Evolutionary conservation across 2,329 filamentous ascomycete genomes (phyloP).

Genomic region (Aspergillus alliaceus): DNA sequence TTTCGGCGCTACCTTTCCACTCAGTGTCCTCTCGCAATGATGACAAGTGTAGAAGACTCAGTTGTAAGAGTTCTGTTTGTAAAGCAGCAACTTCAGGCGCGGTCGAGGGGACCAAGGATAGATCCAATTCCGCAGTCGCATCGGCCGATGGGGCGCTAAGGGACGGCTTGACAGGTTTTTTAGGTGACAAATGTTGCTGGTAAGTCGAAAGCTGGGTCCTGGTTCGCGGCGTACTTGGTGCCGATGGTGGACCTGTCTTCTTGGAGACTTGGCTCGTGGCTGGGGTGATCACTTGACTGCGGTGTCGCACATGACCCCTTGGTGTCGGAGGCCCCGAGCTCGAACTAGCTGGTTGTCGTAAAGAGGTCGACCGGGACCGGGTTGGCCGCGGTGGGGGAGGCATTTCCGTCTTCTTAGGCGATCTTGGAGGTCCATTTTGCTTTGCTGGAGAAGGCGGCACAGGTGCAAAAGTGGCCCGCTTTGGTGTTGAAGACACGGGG

Average conservation of each 20-base stretch:
- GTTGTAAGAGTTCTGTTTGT: conserved; percentile 46
- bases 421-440: conserved; percentile 18
- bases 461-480: conserved; percentile 18
- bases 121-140: conserved; percentile 13
- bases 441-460: conserved; percentile 23
- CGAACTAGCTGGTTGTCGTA: conserved; percentile 33
- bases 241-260: conserved; percentile 18
- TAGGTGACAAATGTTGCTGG: conserved; percentile 41
- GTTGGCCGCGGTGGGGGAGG: conserved; percentile 33
- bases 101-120: conserved; percentile 27
- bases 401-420: conserved; percentile 34
- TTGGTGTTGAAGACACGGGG: conserved; percentile 18
- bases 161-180: conserved; percentile 33
- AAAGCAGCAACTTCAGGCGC: conserved; percentile 38
- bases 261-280: conserved; percentile 14
- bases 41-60: conserved; percentile 40
- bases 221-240: conserved; percentile 19
- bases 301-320: conserved; percentile 35
- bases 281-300: conserved; percentile 32
- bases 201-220: conserved; percentile 36
- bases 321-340: conserved; percentile 16
- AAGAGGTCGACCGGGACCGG: conserved; percentile 40
- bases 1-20: conserved; percentile 33
- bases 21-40: conserved; percentile 28
- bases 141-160: conserved; percentile 17